phyloP scores from a whole-genome alignment of 2,329 filamentous ascomycete species.

The Hypoxylon sp. region DNA sequence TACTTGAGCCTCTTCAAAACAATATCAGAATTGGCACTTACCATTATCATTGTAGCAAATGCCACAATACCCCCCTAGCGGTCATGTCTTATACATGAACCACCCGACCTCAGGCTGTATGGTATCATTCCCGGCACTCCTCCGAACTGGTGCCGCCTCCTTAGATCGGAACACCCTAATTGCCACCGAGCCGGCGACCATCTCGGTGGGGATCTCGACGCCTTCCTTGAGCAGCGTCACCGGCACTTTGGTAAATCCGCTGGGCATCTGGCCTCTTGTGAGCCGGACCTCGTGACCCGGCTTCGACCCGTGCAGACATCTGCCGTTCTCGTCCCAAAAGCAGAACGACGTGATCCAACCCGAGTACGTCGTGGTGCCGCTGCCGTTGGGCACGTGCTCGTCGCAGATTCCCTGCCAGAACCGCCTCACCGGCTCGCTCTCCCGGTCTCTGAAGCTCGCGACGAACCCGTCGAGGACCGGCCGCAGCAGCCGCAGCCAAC shows the following conservation, averaged over 20 bases:
- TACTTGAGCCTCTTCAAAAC: background rate
- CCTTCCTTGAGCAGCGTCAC: conserved; percentile 47
- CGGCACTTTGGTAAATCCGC: conserved; percentile 48
- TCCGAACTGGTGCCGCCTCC: conserved; percentile 26
- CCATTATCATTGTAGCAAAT: conserved; percentile 33
- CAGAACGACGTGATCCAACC: conserved; percentile 53
- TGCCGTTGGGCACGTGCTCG: conserved; percentile 46
- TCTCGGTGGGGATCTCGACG: conserved; percentile 45
- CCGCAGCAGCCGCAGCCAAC: conserved; percentile 41
- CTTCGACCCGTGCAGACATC: conserved; percentile 40
- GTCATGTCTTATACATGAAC: conserved; percentile 49
- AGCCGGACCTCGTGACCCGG: conserved; percentile 33
- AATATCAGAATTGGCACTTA: conserved; percentile 21
- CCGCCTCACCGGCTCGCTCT: conserved; percentile 21
- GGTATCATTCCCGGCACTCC: conserved; percentile 42
- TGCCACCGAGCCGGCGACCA: conserved; percentile 50
- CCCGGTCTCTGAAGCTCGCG: conserved; percentile 46
- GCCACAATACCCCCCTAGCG: conserved; percentile 11
- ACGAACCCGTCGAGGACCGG: conserved; percentile 48
- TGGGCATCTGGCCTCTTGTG: conserved; percentile 46
- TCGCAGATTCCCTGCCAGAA: conserved; percentile 50
- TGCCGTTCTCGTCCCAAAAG: conserved; percentile 49
- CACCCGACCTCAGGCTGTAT: conserved; percentile 49
- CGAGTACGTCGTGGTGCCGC: conserved; percentile 46
- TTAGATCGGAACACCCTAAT: conserved; percentile 39